Conservation (phyloP, 345 rosid species). For the Kandelia obovata region DNA sequence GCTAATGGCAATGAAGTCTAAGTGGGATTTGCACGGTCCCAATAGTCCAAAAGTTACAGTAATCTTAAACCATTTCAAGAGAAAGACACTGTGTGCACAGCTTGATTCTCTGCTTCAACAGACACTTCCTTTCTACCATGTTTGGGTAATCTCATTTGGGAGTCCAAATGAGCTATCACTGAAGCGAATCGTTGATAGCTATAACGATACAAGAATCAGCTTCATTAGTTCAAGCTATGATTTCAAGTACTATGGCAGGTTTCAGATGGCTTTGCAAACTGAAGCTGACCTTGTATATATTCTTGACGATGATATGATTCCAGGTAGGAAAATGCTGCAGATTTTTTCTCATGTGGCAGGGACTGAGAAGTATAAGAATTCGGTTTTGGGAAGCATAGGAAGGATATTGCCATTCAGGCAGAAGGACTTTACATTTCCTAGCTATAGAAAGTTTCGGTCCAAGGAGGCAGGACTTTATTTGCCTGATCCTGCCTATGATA, state of each 20-base stretch:
- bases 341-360: conserved; percentile 95
- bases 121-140: conserved; percentile 85
- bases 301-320: conserved; percentile 93
- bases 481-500: conserved; percentile 97
- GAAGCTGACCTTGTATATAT: conserved; percentile 86
- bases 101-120: conserved; percentile 83
- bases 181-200: conserved; percentile 66
- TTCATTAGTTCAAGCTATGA: conserved; percentile 89
- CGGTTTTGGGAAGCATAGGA: conserved; percentile 93
- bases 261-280: conserved; percentile 92
- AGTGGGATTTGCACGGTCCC: conserved; percentile 66
- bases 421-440: conserved; percentile 92
- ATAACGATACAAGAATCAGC: conserved; percentile 86
- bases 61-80: conserved; percentile 88
- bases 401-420: conserved; percentile 93
- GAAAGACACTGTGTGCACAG: conserved; percentile 91
- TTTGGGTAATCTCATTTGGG: conserved; percentile 92
- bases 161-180: conserved; percentile 72
- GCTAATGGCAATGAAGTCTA: conserved; percentile 79
- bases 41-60: conserved; percentile 74
- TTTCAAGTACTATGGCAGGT: conserved; percentile 95
- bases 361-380: conserved; percentile 82
- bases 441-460: conserved; percentile 82
- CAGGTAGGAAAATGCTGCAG: conserved; percentile 89
- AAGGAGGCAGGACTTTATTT: conserved; percentile 94